Percentiles rank a stretch among this genome's conserved stretches.
Conservation (phyloP, 2,329 filamentous ascomycete species). For the Phoma sp. region DNA sequence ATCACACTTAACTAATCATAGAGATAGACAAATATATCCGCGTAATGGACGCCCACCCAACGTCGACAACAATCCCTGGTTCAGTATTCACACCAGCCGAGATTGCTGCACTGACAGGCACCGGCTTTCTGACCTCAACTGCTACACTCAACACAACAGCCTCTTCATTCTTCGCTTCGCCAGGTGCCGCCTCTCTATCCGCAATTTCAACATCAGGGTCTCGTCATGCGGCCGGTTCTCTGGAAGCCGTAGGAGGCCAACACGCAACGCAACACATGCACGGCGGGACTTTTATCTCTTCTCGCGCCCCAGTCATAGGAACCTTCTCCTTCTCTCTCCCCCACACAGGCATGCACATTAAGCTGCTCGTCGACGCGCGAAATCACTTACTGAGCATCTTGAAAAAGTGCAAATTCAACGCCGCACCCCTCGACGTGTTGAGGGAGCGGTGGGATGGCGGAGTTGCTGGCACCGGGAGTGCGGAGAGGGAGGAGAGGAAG, state of each 20-base stretch:
- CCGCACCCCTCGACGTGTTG: conserved; percentile 68
- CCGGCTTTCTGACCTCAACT: conserved; percentile 69
- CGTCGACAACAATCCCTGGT: conserved; percentile 52
- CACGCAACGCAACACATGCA: conserved; percentile 71
- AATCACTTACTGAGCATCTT: conserved; percentile 68
- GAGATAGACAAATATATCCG: conserved; percentile 61
- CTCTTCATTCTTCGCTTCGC: conserved; percentile 52
- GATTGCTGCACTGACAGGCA: conserved; percentile 66
- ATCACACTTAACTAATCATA: no score
- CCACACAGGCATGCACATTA: conserved; percentile 71
- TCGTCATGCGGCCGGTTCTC: conserved; percentile 70
- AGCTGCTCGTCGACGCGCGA: conserved; percentile 68
- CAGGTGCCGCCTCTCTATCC: conserved; percentile 56
- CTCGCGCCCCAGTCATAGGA: conserved; percentile 21
- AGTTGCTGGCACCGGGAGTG: conserved; percentile 56
- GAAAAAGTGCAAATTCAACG: conserved; percentile 65
- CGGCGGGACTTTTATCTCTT: conserved; percentile 61
- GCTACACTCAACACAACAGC: conserved; percentile 48
- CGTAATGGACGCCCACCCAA: conserved; percentile 62
- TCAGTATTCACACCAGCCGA: conserved; percentile 56
- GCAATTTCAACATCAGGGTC: conserved; percentile 69
- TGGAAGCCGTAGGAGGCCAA: conserved; percentile 73
- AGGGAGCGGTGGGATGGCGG: conserved; percentile 76
- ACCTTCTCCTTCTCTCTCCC: conserved; percentile 68
- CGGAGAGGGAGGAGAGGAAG: conserved; percentile 57